Evolutionary conservation across 2,329 filamentous ascomycete species (phyloP), one percentile per base, ranked within the genome.

Genomic region (Colletotrichum filicis): DNA sequence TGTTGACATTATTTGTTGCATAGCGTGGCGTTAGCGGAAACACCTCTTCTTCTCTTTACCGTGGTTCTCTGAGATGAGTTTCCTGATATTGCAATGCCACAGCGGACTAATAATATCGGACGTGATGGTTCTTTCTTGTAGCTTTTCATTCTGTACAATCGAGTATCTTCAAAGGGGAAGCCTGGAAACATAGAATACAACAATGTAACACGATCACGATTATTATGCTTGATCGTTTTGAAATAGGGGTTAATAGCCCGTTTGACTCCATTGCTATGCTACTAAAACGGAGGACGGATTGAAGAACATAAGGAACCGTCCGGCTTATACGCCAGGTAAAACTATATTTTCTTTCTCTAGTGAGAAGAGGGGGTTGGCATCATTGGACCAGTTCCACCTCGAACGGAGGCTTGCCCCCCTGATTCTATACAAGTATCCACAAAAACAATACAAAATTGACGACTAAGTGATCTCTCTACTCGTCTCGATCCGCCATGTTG

Each of bases 401-500:
- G 11, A 30, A 65, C 12, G 42, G 19, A 42, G 28, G 28, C n/a
- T 14, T 6, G 5, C 11, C 16, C 14, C 46, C 28, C 5, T 42
- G 57, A 16, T 56, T 62, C 49, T 37, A 1, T 53, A 49, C 7
- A 32, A 56, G 19, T 65, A 65, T 66, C 19, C 60, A 65, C 66
- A 65, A 65, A 69, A 69, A 16, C 35, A 53, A 56, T 9, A 49
- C 8, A 37, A 35, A 3, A 4, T 30, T 7, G 35, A 42, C 46
- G 28, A 35, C 26, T 6, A 1, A 11, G 46, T 5, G 1, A 35
- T 35, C 32, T 5, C 30, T 19, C 6, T 59, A 69, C 37, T 75
- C 75, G 11, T 76, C 76, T 35, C 66, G 67, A 57, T 91, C 89
- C 14, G 65, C 73, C 71, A 91, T 79, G 66, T 85, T 87, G 65